Evolutionary conservation across 2,329 filamentous ascomycete species (phyloP).

Genomic region (Cladosporium cucumerinum): DNA sequence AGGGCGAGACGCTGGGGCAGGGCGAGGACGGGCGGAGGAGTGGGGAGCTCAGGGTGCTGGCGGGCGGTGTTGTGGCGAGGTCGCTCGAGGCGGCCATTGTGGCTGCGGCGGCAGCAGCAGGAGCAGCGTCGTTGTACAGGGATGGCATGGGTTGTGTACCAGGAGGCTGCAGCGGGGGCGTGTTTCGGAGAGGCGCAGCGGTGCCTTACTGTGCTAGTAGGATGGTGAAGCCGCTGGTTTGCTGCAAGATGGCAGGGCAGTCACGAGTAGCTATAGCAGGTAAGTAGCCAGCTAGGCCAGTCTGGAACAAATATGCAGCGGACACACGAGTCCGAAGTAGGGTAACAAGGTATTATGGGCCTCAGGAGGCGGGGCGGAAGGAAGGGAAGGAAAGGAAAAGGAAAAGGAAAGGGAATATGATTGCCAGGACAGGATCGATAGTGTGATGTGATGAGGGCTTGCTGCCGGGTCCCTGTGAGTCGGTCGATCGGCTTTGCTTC

Average conservation of each 20-base stretch:
- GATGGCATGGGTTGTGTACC: conserved; percentile 6
- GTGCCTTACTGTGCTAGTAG: neutral
- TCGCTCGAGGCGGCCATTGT: conserved; percentile 20
- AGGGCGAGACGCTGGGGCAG: conserved; percentile 61
- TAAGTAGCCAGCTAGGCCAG: neutral
- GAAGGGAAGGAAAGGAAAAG: neutral
- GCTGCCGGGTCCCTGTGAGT: neutral
- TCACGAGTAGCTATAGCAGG: neutral
- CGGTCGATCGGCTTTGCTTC: neutral
- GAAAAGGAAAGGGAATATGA: neutral
- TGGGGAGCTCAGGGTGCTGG: conserved; percentile 29
- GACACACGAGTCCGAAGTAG: neutral
- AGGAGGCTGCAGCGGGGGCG: neutral
- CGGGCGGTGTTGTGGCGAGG: conserved; percentile 23
- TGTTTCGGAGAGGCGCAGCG: neutral
- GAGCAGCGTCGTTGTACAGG: neutral
- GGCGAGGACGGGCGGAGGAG: conserved; percentile 55
- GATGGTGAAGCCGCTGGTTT: neutral
- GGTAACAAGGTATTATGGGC: neutral
- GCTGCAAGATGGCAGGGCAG: neutral
- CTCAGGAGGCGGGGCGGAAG: neutral
- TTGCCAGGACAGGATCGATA: neutral
- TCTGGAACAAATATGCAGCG: neutral
- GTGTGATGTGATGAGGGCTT: neutral
- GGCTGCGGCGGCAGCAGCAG: neutral